phyloP scores from a whole-genome alignment of 2,329 filamentous ascomycete species.

The Fusarium secorum region DNA sequence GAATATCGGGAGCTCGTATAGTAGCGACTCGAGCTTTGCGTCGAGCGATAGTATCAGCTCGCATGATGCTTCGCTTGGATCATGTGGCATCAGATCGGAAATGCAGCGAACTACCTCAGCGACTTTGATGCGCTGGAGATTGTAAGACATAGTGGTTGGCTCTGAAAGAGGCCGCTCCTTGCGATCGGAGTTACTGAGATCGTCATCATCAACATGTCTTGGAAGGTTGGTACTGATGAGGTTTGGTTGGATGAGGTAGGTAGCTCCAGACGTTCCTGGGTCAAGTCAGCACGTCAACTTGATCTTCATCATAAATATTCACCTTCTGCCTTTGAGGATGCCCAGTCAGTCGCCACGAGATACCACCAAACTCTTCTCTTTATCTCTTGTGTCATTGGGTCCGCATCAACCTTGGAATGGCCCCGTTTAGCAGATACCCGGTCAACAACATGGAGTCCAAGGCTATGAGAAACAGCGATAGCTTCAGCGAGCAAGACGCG shows the following conservation, averaged over 20 bases:
- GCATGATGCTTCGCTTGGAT: neutral
- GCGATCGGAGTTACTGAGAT: accelerated
- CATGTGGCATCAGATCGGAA: neutral
- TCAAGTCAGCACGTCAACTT: neutral
- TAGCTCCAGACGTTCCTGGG: neutral
- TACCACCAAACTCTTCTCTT: neutral
- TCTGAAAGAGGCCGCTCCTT: neutral
- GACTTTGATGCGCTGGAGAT: neutral
- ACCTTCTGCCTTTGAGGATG: neutral
- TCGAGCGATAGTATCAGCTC: neutral
- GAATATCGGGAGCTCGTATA: neutral
- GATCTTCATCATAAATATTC: accelerated
- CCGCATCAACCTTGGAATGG: accelerated
- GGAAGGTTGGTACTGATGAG: neutral
- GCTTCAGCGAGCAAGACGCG: neutral
- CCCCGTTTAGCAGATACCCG: accelerated
- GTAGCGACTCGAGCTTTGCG: neutral
- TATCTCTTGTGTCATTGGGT: neutral
- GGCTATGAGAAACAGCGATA: neutral
- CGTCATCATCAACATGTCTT: neutral
- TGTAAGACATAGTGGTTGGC: neutral
- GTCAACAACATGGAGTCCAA: neutral
- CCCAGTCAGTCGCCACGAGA: neutral
- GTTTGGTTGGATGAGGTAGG: neutral
- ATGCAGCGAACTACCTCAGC: neutral